Base-by-base conservation (phyloP, 1,139 yeast genomes). In the Entelexis paramagnoliae region DNA sequence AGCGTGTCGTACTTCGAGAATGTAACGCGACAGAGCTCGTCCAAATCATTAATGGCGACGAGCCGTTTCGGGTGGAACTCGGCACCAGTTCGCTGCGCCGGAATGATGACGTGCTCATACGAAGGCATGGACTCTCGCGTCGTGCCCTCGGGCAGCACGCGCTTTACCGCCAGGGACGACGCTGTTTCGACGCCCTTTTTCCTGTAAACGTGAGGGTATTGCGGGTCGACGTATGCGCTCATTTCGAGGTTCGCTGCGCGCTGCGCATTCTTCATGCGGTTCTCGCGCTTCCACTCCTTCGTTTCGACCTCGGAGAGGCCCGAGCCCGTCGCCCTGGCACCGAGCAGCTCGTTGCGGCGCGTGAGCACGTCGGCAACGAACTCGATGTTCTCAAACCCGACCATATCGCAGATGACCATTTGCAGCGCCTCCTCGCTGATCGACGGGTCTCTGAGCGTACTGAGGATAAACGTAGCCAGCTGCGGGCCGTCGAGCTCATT, bases 201-300 rank as follows among this genome's bases (percentile, higher is more conserved):
- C 57, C 85, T 79, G 65, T 75, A 91, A 1, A 93, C 97, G 69
- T 93, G 95, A 0, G 97, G 96, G 60, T 87, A 91, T 55, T 77
- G 72, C 36, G 76, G 76, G 28, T 71, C 71, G 10, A 46, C 35
- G 22, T 45, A 35, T 6, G 26, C 2, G 72, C 40, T 35, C 66
- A 33, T 69, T 64, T 51, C 74, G 75, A 83, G 63, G 48, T 74
- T 69, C 46, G 75, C 73, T 60, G 76, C 76, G 59, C 75, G 77
- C 1, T 80, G 76, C 26, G 68, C 60, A 24, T 46, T 53, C 22
- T 50, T 53, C 52, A 69, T 66, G 26, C 77, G 76, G 59, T 81
- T 85, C 35, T 75, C 76, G 20, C 73, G 66, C 9, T 82, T 77
- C 57, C 78, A 77, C 33, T 75, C 75, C 9, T 76, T 78, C 47